phyloP scores from a whole-genome alignment of 129 eudicot genomes.

The Gnaphalium uliginosum region DNA sequence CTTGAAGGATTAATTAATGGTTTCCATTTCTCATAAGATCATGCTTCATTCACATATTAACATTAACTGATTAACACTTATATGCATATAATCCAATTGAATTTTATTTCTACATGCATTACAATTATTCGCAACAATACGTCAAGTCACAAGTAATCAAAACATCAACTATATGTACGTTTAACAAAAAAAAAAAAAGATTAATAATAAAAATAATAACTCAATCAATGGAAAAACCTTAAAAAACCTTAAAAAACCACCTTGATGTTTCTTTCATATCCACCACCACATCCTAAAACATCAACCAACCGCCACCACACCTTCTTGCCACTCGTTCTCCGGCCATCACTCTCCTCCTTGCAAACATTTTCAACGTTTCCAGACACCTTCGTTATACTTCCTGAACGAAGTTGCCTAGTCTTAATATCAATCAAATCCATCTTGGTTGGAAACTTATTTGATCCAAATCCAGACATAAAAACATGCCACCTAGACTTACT shows the following conservation, averaged over 20 bases:
- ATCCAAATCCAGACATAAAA: slow-evolving; percentile 40
- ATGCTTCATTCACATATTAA: too few relatives aligned
- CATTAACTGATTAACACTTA: too few relatives aligned
- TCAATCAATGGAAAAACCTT: not conserved
- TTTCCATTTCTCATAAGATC: too few relatives aligned
- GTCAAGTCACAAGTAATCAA: not conserved
- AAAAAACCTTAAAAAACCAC: slow-evolving; percentile 3
- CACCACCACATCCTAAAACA: slow-evolving; percentile 50
- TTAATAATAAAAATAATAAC: not conserved
- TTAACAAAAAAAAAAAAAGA: not conserved
- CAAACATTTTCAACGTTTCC: not conserved
- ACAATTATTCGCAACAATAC: not conserved
- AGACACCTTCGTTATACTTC: slow-evolving; percentile 15
- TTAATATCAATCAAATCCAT: slow-evolving; percentile 51
- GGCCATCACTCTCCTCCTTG: slow-evolving; percentile 12
- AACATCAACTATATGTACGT: not conserved
- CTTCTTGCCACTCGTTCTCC: slow-evolving; percentile 18
- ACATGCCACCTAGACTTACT: slow-evolving; percentile 54
- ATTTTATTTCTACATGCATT: too few relatives aligned
- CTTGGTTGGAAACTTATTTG: slow-evolving; percentile 34
- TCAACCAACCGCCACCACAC: slow-evolving; percentile 47
- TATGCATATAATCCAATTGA: too few relatives aligned
- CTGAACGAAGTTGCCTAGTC: slow-evolving; percentile 39
- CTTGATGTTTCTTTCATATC: slow-evolving; percentile 26
- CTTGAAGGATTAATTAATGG: not conserved